Percentiles rank a stretch among this genome's conserved stretches.
Conservation (phyloP, 169 alveolate species). For the Theileria sp. region DNA sequence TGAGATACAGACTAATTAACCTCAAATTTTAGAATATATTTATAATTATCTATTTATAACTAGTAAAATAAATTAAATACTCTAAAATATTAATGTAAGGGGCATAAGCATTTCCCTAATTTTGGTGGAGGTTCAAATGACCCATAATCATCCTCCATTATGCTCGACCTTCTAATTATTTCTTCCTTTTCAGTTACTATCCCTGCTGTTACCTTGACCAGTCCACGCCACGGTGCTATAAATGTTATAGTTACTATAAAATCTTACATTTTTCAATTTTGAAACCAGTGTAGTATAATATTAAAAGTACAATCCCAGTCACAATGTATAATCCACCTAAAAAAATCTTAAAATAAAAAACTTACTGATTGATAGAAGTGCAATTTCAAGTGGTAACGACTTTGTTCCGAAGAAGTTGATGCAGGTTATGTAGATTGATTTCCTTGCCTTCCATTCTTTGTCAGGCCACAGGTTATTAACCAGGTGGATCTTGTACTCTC, state of each 20-base stretch:
- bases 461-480: constrained; percentile 64
- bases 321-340: constrained; percentile 35
- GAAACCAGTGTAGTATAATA: constrained; percentile 27
- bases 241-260: neutral
- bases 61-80: neutral
- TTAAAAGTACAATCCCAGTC: constrained; percentile 33
- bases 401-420: constrained; percentile 42
- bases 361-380: constrained; percentile 22
- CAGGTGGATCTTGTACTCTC: constrained; percentile 46
- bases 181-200: neutral
- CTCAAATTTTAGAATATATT: neutral
- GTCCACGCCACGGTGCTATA: constrained; percentile 62
- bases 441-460: constrained; percentile 48
- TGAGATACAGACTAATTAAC: neutral
- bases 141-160: constrained; percentile 4
- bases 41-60: neutral
- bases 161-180: constrained; percentile 9
- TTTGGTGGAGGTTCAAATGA: constrained; percentile 14
- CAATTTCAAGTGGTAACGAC: constrained; percentile 34
- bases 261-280: constrained; percentile 42
- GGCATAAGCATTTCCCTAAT: constrained; percentile 49
- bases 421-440: constrained; percentile 39
- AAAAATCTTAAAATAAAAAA: neutral
- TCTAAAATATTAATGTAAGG: constrained; percentile 36
- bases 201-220: constrained; percentile 16